Evolutionary conservation across 805 yeast species (phyloP).

Genomic region (Spathaspora gorwiae): DNA sequence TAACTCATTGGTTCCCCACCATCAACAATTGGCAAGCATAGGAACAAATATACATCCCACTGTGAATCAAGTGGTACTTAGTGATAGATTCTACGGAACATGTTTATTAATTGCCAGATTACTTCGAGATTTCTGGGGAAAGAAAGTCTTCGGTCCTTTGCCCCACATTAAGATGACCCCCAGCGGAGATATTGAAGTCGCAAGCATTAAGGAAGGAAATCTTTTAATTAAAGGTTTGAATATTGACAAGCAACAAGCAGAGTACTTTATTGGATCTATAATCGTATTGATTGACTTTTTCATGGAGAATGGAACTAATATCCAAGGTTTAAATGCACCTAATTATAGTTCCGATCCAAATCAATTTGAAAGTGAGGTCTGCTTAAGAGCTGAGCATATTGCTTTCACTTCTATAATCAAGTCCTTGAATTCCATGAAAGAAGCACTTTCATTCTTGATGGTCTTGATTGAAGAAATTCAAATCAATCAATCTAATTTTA

Average conservation of each 20-base stretch:
- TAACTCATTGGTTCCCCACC: conserved; percentile 4
- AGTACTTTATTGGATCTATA: conserved; percentile 66
- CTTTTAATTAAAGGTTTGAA: conserved; percentile 42
- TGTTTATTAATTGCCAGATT: conserved; percentile 74
- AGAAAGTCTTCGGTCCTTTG: conserved; percentile 54
- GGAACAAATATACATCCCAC: conserved; percentile 27
- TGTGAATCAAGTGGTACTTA: conserved; percentile 74
- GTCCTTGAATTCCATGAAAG: conserved; percentile 73
- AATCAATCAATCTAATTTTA: conserved; percentile 40
- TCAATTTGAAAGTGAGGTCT: conserved; percentile 56
- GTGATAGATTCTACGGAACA: conserved; percentile 89
- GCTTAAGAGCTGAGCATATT: conserved; percentile 84
- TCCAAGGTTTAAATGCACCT: conserved; percentile 60
- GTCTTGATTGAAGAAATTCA: conserved; percentile 73
- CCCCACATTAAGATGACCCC: conserved; percentile 36
- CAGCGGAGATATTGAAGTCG: conserved; percentile 33
- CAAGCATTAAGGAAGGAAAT: conserved; percentile 41
- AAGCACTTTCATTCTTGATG: conserved; percentile 83
- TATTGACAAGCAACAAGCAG: conserved; percentile 50
- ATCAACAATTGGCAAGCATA: conserved; percentile 11
- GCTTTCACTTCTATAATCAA: conserved; percentile 77
- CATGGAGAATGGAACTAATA: conserved; percentile 55
- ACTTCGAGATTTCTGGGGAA: conserved; percentile 75
- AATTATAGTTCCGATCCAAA: conserved; percentile 47
- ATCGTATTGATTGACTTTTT: conserved; percentile 67